Evolutionary conservation across 768 basidiomycete genomes (phyloP).

Genomic region (Rhodotorula paludigena): DNA sequence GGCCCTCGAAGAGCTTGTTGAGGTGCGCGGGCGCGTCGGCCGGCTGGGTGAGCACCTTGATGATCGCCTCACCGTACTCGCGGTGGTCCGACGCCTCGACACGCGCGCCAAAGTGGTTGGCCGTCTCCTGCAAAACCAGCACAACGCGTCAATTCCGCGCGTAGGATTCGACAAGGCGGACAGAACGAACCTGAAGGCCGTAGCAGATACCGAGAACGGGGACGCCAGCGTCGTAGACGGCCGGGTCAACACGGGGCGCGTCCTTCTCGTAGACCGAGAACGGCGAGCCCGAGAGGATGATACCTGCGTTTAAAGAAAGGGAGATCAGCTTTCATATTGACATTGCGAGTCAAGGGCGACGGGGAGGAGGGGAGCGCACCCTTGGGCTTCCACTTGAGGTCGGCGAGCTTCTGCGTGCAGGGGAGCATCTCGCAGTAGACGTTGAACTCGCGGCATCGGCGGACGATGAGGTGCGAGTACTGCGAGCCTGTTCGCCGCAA

Average conservation of each 20-base stretch:
- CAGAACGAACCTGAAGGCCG: conserved; percentile 70
- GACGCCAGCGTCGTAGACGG: conserved; percentile 71
- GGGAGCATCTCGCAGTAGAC: conserved; percentile 98
- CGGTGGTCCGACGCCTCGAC: conserved; percentile 83
- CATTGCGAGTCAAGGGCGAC: background rate
- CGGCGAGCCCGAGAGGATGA: conserved; percentile 95
- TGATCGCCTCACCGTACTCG: conserved; percentile 87
- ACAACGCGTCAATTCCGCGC: too few species aligned
- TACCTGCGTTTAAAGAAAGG: conserved; percentile 58
- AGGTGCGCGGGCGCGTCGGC: conserved; percentile 37
- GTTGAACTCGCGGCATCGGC: conserved; percentile 93
- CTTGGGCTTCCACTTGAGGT: conserved; percentile 88
- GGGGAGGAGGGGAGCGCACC: conserved; percentile 52
- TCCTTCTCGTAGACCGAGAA: conserved; percentile 94
- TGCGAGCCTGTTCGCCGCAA: conserved; percentile 19
- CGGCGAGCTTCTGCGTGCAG: conserved; percentile 82
- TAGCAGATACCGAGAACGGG: conserved; percentile 97
- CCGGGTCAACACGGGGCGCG: conserved; percentile 89
- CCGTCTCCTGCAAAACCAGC: conserved; percentile 86
- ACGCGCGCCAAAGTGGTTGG: conserved; percentile 75
- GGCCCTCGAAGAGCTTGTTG: conserved; percentile 75
- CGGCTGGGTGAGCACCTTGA: conserved; percentile 60
- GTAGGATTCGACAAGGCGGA: too few species aligned
- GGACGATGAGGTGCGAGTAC: conserved; percentile 79
- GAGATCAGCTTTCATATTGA: background rate